These are phyloP conservation scores for Xylaria curta DNA, from an alignment of 495 filamentous ascomycete species.

Conservation along the genomic window DNA sequence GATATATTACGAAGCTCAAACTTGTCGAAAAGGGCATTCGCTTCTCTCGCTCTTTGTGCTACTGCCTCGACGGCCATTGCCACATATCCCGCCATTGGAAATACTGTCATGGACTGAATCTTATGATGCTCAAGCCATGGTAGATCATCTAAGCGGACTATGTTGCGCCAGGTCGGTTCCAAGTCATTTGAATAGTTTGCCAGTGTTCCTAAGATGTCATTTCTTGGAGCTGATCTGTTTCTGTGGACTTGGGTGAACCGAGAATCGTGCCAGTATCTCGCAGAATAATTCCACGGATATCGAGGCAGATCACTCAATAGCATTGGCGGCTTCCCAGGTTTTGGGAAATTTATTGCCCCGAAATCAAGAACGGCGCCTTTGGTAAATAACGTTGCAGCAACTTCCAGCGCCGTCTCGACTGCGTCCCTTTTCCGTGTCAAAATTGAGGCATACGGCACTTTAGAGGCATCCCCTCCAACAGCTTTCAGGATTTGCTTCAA, in stretches of 20 bases:
- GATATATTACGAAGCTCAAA: slow-evolving; percentile 55
- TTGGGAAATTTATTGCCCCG: slow-evolving; percentile 53
- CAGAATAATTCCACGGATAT: slow-evolving; percentile 59
- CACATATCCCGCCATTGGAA: slow-evolving; percentile 67
- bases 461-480: slow-evolving; percentile 43
- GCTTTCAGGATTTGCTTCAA: slow-evolving; percentile 63
- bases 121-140: slow-evolving; percentile 63
- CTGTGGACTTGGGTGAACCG: slow-evolving; percentile 60
- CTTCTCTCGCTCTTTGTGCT: slow-evolving; percentile 43
- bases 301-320: slow-evolving; percentile 52
- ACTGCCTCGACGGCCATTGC: slow-evolving; percentile 63
- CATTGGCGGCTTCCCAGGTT: slow-evolving; percentile 39
- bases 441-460: slow-evolving; percentile 51
- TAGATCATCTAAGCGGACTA: slow-evolving; percentile 54
- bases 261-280: slow-evolving; percentile 60
- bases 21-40: slow-evolving; percentile 40
- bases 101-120: slow-evolving; percentile 57
- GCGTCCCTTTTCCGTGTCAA: slow-evolving; percentile 52
- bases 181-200: slow-evolving; percentile 54
- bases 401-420: slow-evolving; percentile 51
- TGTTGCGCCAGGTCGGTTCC: slow-evolving; percentile 61
- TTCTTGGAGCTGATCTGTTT: slow-evolving; percentile 48
- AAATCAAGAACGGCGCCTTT: slow-evolving; percentile 55
- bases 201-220: slow-evolving; percentile 61
- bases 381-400: slow-evolving; percentile 50